These are phyloP conservation scores for Penicillium sp. DNA, from an alignment of 2,329 filamentous ascomycete genomes.

Conservation along the genomic window DNA sequence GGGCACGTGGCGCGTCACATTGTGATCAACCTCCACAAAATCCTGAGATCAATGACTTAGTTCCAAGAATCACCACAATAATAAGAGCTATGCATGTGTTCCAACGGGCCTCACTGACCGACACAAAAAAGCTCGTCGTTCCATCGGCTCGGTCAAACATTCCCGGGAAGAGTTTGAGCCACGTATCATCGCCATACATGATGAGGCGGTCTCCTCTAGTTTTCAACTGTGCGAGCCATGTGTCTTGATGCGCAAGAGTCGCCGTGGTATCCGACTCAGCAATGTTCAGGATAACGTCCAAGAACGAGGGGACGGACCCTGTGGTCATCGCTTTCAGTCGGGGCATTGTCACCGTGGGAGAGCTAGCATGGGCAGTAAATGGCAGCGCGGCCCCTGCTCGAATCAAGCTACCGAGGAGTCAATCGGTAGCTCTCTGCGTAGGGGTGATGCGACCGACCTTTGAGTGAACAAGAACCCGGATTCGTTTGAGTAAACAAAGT, in stretches of 20 bases:
- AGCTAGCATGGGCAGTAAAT: constrained; percentile 93
- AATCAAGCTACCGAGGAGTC: constrained; percentile 63
- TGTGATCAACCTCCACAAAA: constrained; percentile 96
- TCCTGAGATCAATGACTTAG: constrained; percentile 57
- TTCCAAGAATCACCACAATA: constrained; percentile 2
- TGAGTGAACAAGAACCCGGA: constrained; percentile 89
- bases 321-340: constrained; percentile 96
- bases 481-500: constrained; percentile 80
- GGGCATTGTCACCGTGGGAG: constrained; percentile 97
- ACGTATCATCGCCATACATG: constrained; percentile 98
- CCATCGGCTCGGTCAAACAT: constrained; percentile 86
- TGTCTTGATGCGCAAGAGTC: constrained; percentile 83
- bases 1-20: constrained; percentile 87
- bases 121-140: constrained; percentile 96
- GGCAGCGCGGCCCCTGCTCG: constrained; percentile 78
- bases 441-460: constrained; percentile 53
- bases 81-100: neutral
- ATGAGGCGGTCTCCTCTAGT: constrained; percentile 73
- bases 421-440: constrained; percentile 1
- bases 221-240: constrained; percentile 92
- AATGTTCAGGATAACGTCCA: constrained; percentile 95
- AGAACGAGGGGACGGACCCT: constrained; percentile 94
- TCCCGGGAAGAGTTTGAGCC: constrained; percentile 91
- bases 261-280: constrained; percentile 91
- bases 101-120: constrained; percentile 58